Percentiles rank a stretch among this genome's conserved stretches.
Conservation (phyloP, 495 filamentous ascomycete species). For the Trichoderma parareesei region DNA sequence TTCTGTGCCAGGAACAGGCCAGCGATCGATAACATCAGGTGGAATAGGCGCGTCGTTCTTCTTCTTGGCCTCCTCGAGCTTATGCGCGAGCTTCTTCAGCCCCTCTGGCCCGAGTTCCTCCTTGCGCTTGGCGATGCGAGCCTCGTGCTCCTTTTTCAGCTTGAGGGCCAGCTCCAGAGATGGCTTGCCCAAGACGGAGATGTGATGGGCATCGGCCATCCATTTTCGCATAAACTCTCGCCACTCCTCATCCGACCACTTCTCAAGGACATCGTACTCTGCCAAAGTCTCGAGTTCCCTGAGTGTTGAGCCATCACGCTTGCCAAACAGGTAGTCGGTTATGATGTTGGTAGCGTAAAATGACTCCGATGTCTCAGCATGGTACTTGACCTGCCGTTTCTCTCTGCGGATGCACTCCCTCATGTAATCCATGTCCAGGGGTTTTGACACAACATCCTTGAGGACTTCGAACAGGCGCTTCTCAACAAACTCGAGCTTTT, state of each 20-base stretch:
- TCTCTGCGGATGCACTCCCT: constrained; percentile 75
- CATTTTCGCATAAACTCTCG: constrained; percentile 70
- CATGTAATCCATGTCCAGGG: constrained; percentile 83
- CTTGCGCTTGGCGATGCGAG: constrained; percentile 45
- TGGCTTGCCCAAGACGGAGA: constrained; percentile 82
- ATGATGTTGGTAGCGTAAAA: constrained; percentile 78
- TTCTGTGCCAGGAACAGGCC: constrained; percentile 71
- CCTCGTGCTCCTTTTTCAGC: constrained; percentile 63
- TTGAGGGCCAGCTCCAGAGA: constrained; percentile 61
- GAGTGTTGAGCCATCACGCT: constrained; percentile 73
- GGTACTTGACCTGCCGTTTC: constrained; percentile 66
- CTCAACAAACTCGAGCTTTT: constrained; percentile 75
- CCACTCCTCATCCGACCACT: constrained; percentile 81
- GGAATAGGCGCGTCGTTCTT: constrained; percentile 79
- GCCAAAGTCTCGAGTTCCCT: constrained; percentile 55
- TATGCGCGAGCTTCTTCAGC: constrained; percentile 61
- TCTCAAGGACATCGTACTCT: constrained; percentile 68
- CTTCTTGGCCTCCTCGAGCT: constrained; percentile 69
- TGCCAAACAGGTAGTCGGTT: constrained; percentile 84
- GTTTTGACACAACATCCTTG: constrained; percentile 66
- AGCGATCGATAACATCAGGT: constrained; percentile 63
- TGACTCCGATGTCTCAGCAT: constrained; percentile 63
- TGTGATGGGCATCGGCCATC: constrained; percentile 76
- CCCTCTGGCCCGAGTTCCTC: constrained; percentile 42
- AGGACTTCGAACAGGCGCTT: constrained; percentile 77